A percentile compares a stretch with the other conserved stretches of the same genome.
Evolutionary conservation across 805 yeast genomes (phyloP).

Genomic region (Yamadazyma takamatsuzukensis): DNA sequence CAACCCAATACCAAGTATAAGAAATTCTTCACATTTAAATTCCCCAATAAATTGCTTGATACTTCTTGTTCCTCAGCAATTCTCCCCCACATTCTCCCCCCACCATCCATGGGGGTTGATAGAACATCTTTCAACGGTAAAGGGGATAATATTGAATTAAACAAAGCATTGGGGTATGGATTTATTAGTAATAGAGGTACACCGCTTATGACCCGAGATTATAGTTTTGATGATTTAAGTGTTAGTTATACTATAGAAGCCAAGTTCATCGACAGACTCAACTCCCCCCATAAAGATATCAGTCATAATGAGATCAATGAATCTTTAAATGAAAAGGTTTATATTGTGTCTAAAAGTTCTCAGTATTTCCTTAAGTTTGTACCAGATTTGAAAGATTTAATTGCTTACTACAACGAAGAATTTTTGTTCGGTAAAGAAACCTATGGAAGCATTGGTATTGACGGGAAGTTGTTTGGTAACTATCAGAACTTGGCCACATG

Average conservation of each 20-base stretch:
- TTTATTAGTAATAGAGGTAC: slow-evolving; percentile 47
- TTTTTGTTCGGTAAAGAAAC: slow-evolving; percentile 24
- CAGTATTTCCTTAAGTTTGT: slow-evolving; percentile 38
- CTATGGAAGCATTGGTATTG: slow-evolving; percentile 29
- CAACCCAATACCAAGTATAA: slow-evolving; percentile 50
- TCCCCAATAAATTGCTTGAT: slow-evolving; percentile 53
- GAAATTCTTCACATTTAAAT: slow-evolving; percentile 55
- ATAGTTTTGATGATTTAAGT: slow-evolving; percentile 40
- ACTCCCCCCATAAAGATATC: slow-evolving; percentile 25
- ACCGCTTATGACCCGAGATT: slow-evolving; percentile 50
- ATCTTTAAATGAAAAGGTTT: slow-evolving; percentile 28
- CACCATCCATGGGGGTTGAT: slow-evolving; percentile 43
- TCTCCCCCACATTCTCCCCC: slow-evolving; percentile 37
- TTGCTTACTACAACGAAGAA: slow-evolving; percentile 22
- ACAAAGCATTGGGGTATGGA: slow-evolving; percentile 53
- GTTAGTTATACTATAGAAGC: slow-evolving; percentile 52
- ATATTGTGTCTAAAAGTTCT: slow-evolving; percentile 31
- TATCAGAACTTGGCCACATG: slow-evolving; percentile 28
- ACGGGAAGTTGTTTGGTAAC: slow-evolving; percentile 27
- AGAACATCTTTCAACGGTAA: slow-evolving; percentile 31
- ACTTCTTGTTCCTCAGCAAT: slow-evolving; percentile 46
- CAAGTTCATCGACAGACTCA: slow-evolving; percentile 47
- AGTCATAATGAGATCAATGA: slow-evolving; percentile 36
- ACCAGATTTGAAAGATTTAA: slow-evolving; percentile 32
- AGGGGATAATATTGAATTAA: slow-evolving; percentile 31